phyloP scores from a whole-genome alignment of 495 filamentous ascomycete genomes.

The Aspergillus baeticus region DNA sequence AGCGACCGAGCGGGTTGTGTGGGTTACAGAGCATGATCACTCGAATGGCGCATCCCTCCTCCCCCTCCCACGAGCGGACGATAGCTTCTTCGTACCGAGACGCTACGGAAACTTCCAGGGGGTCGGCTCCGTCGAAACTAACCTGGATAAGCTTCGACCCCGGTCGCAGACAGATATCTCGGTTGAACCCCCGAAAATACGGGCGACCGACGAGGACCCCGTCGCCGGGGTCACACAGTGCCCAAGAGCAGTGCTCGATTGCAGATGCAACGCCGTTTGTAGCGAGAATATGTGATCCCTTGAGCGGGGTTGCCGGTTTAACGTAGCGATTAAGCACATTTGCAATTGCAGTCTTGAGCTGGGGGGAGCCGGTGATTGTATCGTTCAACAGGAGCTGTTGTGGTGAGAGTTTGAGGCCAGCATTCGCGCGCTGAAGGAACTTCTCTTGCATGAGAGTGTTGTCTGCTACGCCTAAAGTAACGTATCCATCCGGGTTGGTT shows the following conservation, averaged over 20 bases:
- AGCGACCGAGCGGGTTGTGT: slow-evolving; percentile 23
- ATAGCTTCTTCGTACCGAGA: slow-evolving; percentile 42
- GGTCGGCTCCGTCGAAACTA: slow-evolving; percentile 43
- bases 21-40: not conserved
- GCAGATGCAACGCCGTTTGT: slow-evolving; percentile 49
- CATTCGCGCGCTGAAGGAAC: no score
- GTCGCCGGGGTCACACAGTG: slow-evolving; percentile 47
- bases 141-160: slow-evolving; percentile 41
- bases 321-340: slow-evolving; percentile 45
- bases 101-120: slow-evolving; percentile 41
- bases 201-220: slow-evolving; percentile 50
- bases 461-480: no score
- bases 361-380: slow-evolving; percentile 26
- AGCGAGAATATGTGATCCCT: slow-evolving; percentile 39
- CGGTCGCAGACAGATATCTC: slow-evolving; percentile 25
- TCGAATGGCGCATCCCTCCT: slow-evolving; percentile 20
- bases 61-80: slow-evolving; percentile 25
- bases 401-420: no score
- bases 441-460: no score
- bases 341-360: slow-evolving; percentile 43
- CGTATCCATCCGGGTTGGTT: no score
- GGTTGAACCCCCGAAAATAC: slow-evolving; percentile 50
- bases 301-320: slow-evolving; percentile 34
- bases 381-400: no score
- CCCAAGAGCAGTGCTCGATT: slow-evolving; percentile 44